phyloP scores from a whole-genome alignment of 768 basidiomycete genomes.

The Mycena rosella region DNA sequence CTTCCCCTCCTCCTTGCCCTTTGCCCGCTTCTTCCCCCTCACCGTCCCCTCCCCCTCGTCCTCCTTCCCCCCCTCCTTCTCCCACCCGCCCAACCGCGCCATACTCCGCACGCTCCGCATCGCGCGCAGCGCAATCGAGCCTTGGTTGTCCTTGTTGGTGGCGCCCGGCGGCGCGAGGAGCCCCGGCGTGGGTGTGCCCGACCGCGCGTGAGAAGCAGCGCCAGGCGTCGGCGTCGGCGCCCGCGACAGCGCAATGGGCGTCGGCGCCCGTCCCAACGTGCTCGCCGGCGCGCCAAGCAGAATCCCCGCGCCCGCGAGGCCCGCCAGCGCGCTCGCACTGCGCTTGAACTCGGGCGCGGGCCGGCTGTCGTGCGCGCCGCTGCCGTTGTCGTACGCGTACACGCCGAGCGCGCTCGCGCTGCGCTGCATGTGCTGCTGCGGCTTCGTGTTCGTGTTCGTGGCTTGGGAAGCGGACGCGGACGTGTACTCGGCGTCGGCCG shows the following conservation, averaged over 20 bases:
- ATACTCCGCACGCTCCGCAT: constrained; percentile 84
- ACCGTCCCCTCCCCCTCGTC: constrained; percentile 54
- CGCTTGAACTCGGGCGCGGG: constrained; percentile 13
- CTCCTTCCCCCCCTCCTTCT: constrained; percentile 45
- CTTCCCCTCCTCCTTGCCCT: constrained; percentile 46
- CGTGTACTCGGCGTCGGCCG: no score
- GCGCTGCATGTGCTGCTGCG: constrained; percentile 15
- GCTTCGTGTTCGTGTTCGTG: no score
- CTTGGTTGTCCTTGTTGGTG: constrained; percentile 46
- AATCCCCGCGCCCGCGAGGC: constrained; percentile 26
- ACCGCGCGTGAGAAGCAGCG: no score
- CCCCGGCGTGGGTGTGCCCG: constrained; percentile 53
- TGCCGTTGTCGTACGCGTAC: background rate
- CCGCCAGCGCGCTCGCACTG: constrained; percentile 22
- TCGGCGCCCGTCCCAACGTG: constrained; percentile 36
- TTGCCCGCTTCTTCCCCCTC: constrained; percentile 47
- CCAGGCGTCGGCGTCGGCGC: constrained; percentile 40
- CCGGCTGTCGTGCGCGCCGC: background rate
- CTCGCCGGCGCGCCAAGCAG: constrained; percentile 22
- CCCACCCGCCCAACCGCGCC: constrained; percentile 66
- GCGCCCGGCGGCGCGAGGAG: constrained; percentile 54
- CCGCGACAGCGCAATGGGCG: constrained; percentile 29
- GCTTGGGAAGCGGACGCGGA: no score
- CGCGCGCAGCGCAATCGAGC: constrained; percentile 82
- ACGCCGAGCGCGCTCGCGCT: constrained; percentile 26